Percentiles rank a stretch among this genome's conserved stretches.
These are phyloP conservation scores for Closterium sp. DNA, from an alignment of 139 green algal genomes.

Conservation along the genomic window DNA sequence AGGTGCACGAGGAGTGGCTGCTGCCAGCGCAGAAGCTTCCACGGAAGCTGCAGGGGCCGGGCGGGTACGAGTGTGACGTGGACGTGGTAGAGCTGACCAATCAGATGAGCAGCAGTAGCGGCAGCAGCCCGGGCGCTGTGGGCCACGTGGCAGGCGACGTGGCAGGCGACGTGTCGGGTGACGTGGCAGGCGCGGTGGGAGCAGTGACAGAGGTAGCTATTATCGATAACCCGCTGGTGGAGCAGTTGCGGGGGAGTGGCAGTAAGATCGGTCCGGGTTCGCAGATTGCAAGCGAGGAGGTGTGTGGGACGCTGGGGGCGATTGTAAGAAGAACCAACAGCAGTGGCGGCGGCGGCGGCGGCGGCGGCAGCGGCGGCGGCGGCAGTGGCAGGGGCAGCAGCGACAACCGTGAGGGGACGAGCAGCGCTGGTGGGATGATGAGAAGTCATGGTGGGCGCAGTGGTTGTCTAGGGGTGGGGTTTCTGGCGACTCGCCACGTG, in stretches of 20 bases:
- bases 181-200: neutral
- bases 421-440: neutral
- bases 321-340: neutral
- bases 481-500: slow-evolving; percentile 19
- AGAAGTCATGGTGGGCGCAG: neutral
- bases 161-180: neutral
- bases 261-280: slow-evolving; percentile 3
- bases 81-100: slow-evolving; percentile 18
- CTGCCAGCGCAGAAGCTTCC: slow-evolving; percentile 5
- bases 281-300: slow-evolving; percentile 4
- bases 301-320: slow-evolving; percentile 1
- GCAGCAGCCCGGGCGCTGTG: neutral
- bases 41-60: neutral
- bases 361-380: too few species aligned
- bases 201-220: too few species aligned
- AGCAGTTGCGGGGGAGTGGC: neutral
- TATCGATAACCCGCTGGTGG: neutral
- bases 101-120: neutral
- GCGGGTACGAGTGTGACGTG: slow-evolving; percentile 14
- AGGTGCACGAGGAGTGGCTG: slow-evolving; percentile 17
- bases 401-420: too few species aligned
- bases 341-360: too few species aligned
- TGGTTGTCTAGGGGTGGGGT: neutral
- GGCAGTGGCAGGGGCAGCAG: too few species aligned
- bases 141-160: neutral